These are phyloP conservation scores for Tricholoma sp. DNA, from an alignment of 768 basidiomycete species.

Conservation along the genomic window DNA sequence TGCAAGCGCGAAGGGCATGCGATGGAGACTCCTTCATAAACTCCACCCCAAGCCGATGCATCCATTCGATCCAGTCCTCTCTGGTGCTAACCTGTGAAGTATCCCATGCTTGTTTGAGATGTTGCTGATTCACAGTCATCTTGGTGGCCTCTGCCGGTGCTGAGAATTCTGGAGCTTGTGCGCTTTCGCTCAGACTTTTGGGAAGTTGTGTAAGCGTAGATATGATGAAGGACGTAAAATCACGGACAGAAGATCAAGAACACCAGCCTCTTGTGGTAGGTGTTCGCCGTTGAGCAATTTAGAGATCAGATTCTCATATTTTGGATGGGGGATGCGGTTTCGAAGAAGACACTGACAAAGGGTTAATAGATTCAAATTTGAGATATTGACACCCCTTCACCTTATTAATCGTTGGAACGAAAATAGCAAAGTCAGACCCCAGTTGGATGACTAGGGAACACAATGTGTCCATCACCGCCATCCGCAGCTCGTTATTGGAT, in stretches of 20 bases:
- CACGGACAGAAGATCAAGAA: constrained; percentile 61
- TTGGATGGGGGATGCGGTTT: constrained; percentile 70
- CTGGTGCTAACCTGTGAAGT: constrained; percentile 65
- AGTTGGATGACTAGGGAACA: constrained; percentile 91
- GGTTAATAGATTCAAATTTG: constrained; percentile 2
- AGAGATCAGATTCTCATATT: constrained; percentile 83
- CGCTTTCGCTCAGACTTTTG: constrained; percentile 49
- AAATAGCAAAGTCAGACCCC: constrained; percentile 95
- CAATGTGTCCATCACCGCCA: constrained; percentile 87
- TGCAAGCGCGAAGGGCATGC: constrained; percentile 95
- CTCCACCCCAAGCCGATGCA: constrained; percentile 87
- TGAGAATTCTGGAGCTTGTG: constrained; percentile 66
- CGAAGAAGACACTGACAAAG: constrained; percentile 60
- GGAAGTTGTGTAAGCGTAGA: neutral
- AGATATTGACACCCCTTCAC: constrained; percentile 29
- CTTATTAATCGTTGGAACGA: constrained; percentile 96
- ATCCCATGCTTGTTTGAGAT: constrained; percentile 97
- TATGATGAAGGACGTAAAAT: neutral
- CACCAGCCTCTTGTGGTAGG: constrained; percentile 77
- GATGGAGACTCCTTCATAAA: constrained; percentile 98
- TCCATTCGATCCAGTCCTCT: constrained; percentile 96
- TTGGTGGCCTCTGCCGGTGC: constrained; percentile 82
- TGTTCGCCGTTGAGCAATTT: constrained; percentile 91
- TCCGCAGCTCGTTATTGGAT: constrained; percentile 72
- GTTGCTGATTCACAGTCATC: constrained; percentile 93